Conservation (phyloP, 768 basidiomycete species). For the Mycena floridula region DNA sequence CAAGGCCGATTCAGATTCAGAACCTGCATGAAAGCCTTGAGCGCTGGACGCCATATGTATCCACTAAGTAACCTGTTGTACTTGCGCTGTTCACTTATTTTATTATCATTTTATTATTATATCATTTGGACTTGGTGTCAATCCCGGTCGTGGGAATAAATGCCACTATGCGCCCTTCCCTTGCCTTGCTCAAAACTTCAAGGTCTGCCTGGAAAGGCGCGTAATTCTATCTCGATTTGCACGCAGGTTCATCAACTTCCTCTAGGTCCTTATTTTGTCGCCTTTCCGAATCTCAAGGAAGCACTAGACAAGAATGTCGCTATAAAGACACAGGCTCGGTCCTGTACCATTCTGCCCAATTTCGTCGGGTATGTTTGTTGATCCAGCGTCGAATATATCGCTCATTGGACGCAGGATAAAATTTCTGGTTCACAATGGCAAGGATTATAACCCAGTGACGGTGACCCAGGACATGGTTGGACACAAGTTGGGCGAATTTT, state of each 20-base stretch:
- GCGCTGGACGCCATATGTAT: too few relatives aligned
- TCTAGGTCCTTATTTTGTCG: slow-evolving; percentile 88
- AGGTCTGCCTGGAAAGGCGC: slow-evolving; percentile 85
- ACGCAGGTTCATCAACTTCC: not conserved
- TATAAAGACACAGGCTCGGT: slow-evolving; percentile 81
- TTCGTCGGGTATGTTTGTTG: slow-evolving; percentile 76
- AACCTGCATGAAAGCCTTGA: too few relatives aligned
- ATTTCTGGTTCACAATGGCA: slow-evolving; percentile 94
- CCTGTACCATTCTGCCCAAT: slow-evolving; percentile 91
- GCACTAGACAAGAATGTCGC: slow-evolving; percentile 77
- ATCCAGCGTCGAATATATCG: not conserved
- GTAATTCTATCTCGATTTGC: slow-evolving; percentile 2
- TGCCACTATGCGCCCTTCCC: slow-evolving; percentile 72
- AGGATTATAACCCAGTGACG: slow-evolving; percentile 77
- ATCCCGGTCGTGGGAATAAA: too few relatives aligned
- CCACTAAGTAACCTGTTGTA: too few relatives aligned
- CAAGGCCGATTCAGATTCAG: slow-evolving; percentile 20
- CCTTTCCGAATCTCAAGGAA: slow-evolving; percentile 83
- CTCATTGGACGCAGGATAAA: slow-evolving; percentile 47
- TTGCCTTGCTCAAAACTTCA: slow-evolving; percentile 49
- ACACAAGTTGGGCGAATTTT: slow-evolving; percentile 95
- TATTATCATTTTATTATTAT: too few relatives aligned
- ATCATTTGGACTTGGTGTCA: too few relatives aligned
- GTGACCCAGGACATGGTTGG: slow-evolving; percentile 98
- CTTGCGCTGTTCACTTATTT: too few relatives aligned